Percentiles rank a stretch among this genome's conserved stretches.
These are phyloP conservation scores for Chenopodium berlandieri DNA, from an alignment of 148 eudicot species.

Conservation along the genomic window DNA sequence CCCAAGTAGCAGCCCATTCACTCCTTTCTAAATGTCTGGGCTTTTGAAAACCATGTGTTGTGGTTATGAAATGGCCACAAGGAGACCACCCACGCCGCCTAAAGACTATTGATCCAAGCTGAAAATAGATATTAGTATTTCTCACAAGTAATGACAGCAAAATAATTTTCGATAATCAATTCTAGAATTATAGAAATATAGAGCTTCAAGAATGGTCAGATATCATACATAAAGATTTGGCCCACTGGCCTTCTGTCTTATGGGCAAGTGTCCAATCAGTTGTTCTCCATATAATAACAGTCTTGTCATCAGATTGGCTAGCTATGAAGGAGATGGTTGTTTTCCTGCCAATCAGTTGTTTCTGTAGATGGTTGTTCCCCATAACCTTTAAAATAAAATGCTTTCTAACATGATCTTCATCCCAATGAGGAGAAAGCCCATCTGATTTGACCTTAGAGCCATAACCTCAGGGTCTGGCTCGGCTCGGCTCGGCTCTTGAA, in stretches of 20 bases:
- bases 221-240: constrained; percentile 73
- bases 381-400: no score
- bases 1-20: constrained; percentile 98
- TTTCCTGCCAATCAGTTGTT: no score
- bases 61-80: constrained; percentile 97
- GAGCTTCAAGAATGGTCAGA: neutral
- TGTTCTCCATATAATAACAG: constrained; percentile 95
- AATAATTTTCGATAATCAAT: constrained; percentile 10
- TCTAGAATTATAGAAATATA: neutral
- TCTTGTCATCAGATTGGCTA: constrained; percentile 96
- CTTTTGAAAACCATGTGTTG: constrained; percentile 96
- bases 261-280: constrained; percentile 99
- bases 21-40: constrained; percentile 98
- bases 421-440: no score
- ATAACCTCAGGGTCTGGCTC: no score
- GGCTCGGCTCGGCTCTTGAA: no score
- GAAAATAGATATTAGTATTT: constrained; percentile 26
- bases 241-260: constrained; percentile 97
- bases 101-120: constrained; percentile 98
- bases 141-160: constrained; percentile 20
- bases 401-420: no score
- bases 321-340: constrained; percentile 60
- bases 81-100: constrained; percentile 99
- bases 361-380: no score
- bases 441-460: no score